These are phyloP conservation scores for Stachybotrys echinatus DNA, from an alignment of 2,329 filamentous ascomycete species.

Conservation along the genomic window DNA sequence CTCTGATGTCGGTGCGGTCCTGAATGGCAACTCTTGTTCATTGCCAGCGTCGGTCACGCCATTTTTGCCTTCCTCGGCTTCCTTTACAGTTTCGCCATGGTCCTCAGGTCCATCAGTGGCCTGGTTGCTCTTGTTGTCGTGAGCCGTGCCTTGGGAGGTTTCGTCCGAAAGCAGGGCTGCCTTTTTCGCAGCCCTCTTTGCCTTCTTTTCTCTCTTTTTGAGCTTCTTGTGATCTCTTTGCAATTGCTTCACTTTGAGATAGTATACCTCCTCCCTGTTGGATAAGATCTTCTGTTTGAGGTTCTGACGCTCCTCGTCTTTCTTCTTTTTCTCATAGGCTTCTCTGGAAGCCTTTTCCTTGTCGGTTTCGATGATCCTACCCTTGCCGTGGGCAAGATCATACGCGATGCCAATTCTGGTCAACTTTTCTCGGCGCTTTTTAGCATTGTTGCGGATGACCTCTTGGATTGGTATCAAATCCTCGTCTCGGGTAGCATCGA, in stretches of 20 bases:
- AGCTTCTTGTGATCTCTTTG: slow-evolving; percentile 21
- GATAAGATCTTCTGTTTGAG: slow-evolving; percentile 35
- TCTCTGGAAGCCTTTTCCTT: slow-evolving; percentile 43
- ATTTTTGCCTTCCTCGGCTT: no score
- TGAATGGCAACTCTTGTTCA: no score
- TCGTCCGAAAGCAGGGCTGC: no score
- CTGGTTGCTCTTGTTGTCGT: no score
- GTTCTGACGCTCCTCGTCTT: slow-evolving; percentile 28
- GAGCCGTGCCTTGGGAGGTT: no score
- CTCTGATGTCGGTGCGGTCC: no score
- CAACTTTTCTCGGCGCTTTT: slow-evolving; percentile 64
- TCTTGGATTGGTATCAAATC: slow-evolving; percentile 53
- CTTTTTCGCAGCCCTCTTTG: slow-evolving; percentile 43
- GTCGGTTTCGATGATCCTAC: slow-evolving; percentile 40
- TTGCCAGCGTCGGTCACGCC: no score
- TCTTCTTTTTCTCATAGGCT: slow-evolving; percentile 37
- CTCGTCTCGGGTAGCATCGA: slow-evolving; percentile 59
- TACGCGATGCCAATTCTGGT: slow-evolving; percentile 64
- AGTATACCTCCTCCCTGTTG: slow-evolving; percentile 29
- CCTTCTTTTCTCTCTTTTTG: slow-evolving; percentile 71
- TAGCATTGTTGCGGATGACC: slow-evolving; percentile 60
- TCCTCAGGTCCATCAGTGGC: no score
- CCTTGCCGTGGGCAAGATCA: slow-evolving; percentile 66
- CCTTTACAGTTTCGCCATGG: no score
- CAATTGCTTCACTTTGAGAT: slow-evolving; percentile 29